Percentiles rank a stretch among this genome's conserved stretches.
Conservation (phyloP, 164 flowering plant genomes). For the Macadamia tetraphylla region DNA sequence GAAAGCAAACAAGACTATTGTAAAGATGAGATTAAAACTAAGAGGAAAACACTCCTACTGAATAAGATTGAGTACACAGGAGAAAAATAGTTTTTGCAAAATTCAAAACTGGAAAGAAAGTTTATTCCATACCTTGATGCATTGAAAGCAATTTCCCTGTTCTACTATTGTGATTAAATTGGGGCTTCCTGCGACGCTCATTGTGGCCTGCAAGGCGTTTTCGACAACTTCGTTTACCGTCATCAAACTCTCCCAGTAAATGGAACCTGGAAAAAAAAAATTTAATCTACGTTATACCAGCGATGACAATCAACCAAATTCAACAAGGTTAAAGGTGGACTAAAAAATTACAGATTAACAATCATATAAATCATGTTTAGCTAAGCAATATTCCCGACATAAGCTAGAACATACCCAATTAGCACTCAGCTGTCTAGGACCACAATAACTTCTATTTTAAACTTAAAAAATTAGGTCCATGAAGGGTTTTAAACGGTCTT, state of each 20-base stretch:
- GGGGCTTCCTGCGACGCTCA: conserved; percentile 63
- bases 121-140: conserved; percentile 29
- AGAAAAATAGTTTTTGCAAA: neutral
- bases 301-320: neutral
- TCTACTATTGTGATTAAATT: conserved; percentile 33
- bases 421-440: no score
- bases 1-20: no score
- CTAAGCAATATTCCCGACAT: no score
- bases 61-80: neutral
- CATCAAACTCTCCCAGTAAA: conserved; percentile 61
- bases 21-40: no score
- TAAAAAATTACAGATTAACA: no score
- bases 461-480: no score
- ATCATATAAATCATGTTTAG: no score
- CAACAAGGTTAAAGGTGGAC: neutral
- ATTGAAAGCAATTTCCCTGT: conserved; percentile 34
- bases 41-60: no score
- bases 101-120: neutral
- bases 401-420: no score
- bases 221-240: conserved; percentile 72
- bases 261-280: conserved; percentile 44
- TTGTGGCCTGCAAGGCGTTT: conserved; percentile 75
- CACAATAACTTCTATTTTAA: no score
- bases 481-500: no score
- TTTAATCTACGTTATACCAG: neutral